These are phyloP conservation scores for Beta lomatogona DNA, from an alignment of 179 eudicot genomes.

Conservation along the genomic window DNA sequence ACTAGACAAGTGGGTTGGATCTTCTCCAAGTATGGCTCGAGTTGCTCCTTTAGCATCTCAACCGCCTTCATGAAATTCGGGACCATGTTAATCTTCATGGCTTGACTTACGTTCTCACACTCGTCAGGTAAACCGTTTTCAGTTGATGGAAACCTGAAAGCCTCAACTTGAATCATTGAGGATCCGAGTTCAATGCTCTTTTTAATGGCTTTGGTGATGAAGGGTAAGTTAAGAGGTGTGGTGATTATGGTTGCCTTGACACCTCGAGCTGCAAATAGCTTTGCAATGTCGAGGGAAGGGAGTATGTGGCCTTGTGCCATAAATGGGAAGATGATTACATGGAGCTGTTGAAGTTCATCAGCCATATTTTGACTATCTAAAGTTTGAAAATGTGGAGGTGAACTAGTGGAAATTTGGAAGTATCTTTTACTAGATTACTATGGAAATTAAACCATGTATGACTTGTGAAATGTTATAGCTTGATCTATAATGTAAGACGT, in stretches of 20 bases:
- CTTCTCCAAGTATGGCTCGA: constrained; percentile 13
- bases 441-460: too few species aligned
- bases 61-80: constrained; percentile 6
- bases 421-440: neutral
- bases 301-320: constrained; percentile 33
- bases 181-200: neutral
- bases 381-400: too few species aligned
- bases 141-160: neutral
- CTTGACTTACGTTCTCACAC: neutral
- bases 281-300: constrained; percentile 26
- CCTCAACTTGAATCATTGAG: neutral
- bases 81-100: neutral
- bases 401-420: too few species aligned
- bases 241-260: constrained; percentile 28
- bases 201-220: neutral
- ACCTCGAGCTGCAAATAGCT: constrained; percentile 22
- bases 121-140: constrained; percentile 8
- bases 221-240: neutral
- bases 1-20: constrained; percentile 1
- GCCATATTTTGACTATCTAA: neutral
- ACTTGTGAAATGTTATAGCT: too few species aligned
- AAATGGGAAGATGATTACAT: constrained; percentile 22
- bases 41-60: constrained; percentile 16
- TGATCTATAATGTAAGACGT: too few species aligned
- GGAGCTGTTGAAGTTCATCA: neutral